Percentiles rank a stretch among this genome's conserved stretches.
Evolutionary conservation across 257 asterid species (phyloP).

Genomic region (Plectranthus barbatus): DNA sequence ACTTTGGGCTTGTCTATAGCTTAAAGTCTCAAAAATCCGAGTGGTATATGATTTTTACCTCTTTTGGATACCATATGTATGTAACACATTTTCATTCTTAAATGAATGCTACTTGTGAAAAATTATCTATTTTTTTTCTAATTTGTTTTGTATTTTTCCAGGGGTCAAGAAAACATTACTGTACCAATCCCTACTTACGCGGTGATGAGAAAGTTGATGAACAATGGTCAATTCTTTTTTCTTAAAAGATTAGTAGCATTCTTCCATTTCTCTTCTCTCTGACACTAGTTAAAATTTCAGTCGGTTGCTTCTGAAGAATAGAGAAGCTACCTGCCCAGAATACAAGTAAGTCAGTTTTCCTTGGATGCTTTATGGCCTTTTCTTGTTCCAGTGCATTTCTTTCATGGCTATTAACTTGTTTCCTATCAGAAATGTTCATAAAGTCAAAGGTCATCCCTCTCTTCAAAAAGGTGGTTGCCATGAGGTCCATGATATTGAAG

Average conservation of each 20-base stretch:
- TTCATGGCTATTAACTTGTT: constrained; percentile 11
- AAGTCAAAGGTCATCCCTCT: constrained; percentile 86
- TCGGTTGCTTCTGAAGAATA: constrained; percentile 68
- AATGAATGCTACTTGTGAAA: background rate
- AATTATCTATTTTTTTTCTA: background rate
- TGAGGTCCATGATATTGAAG: constrained; percentile 97
- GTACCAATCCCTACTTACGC: constrained; percentile 60
- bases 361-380: background rate
- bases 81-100: background rate
- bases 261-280: constrained; percentile 24
- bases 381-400: constrained; percentile 9
- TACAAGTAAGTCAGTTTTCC: constrained; percentile 51
- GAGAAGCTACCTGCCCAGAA: constrained; percentile 55
- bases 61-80: background rate
- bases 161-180: constrained; percentile 91
- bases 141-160: constrained; percentile 24
- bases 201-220: constrained; percentile 74
- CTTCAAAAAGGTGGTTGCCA: constrained; percentile 91
- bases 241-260: constrained; percentile 1
- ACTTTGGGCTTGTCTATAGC: background rate
- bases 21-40: background rate
- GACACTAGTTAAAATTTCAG: constrained; percentile 42
- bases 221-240: constrained; percentile 48
- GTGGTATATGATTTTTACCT: background rate
- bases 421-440: constrained; percentile 58